Evolutionary conservation across 345 rosid species (phyloP), one percentile per base, ranked within the genome.

Genomic region (Sisymbrium irio): DNA sequence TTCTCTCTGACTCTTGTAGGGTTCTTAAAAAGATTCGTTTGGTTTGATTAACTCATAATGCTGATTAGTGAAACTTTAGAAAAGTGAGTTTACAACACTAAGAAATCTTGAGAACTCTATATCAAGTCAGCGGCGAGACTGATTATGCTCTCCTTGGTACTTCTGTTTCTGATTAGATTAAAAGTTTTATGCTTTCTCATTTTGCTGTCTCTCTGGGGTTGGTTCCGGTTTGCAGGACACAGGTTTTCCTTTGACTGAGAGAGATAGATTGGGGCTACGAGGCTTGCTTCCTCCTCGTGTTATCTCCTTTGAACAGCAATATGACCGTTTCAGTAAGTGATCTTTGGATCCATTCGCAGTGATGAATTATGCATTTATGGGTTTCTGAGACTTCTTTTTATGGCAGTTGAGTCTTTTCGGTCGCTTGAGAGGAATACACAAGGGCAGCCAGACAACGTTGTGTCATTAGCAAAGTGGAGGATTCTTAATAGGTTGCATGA

Each of bases 221-320:
- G 28, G 5, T 35, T 65, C 63, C 55, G 8, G 27, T 45, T 67
- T 77, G 69, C 85, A 95, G 99, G 99, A 92, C 67, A 95, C 99
- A 57, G 99, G 94, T 17, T 95, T 92, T 83, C 96, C 99, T 66
- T 79, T 81, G 72, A 85, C 98, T 3, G 99, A 95, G 84, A 90
- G 99, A 78, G 97, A 95, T 76, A 85, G 99, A 65, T 82, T 95
- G 37, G 99, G 99, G 17, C 85, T 95, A 9, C 85, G 99, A 49
- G 99, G 98, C 28, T 89, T 95, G 50, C 99, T 95, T 73, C 99
- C 99, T 9, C 97, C 99, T 59, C 97, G 98, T 37, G 89, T 95
- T 30, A 84, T 95, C 39, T 88, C 99, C 42, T 88, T 89, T 65
- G 92, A 87, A 81, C 97, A 95, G 2, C 99, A 95, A 66, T 80